Evolutionary conservation across 2,329 filamentous ascomycete species (phyloP).

Genomic region (Stenocarpella maydis): DNA sequence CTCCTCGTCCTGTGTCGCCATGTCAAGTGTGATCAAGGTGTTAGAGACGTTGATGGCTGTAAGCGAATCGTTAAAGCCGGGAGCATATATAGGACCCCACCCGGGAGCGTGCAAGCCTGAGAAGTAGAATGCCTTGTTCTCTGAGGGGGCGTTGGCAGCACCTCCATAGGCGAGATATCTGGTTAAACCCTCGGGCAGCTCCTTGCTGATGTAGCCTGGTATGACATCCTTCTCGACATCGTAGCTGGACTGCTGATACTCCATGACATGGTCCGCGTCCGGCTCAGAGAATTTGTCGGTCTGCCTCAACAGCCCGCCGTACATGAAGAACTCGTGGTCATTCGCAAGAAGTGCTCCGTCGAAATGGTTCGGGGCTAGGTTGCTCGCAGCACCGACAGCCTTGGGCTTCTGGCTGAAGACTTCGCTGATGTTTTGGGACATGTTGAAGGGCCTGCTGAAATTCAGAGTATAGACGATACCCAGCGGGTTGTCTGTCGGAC

Average conservation of each 20-base stretch:
- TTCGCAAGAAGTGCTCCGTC: slow-evolving; percentile 74
- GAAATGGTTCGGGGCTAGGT: slow-evolving; percentile 62
- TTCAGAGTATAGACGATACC: slow-evolving; percentile 66
- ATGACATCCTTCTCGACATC: slow-evolving; percentile 52
- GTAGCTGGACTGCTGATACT: slow-evolving; percentile 63
- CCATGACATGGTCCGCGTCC: slow-evolving; percentile 51
- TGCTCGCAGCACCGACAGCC: slow-evolving; percentile 53
- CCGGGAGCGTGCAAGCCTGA: slow-evolving; percentile 64
- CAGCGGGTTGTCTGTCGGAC: slow-evolving; percentile 55
- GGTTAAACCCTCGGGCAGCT: slow-evolving; percentile 58
- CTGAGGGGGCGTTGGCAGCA: slow-evolving; percentile 70
- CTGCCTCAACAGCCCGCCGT: slow-evolving; percentile 62
- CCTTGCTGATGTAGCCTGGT: slow-evolving; percentile 51
- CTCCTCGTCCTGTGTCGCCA: slow-evolving; percentile 57
- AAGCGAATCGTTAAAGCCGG: slow-evolving; percentile 44
- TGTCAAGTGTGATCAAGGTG: slow-evolving; percentile 68
- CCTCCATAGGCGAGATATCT: slow-evolving; percentile 72
- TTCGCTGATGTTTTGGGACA: slow-evolving; percentile 59
- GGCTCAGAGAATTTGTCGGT: slow-evolving; percentile 49
- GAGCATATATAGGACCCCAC: slow-evolving; percentile 57
- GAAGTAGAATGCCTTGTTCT: slow-evolving; percentile 77
- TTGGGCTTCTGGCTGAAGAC: slow-evolving; percentile 52
- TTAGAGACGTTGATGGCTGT: slow-evolving; percentile 59
- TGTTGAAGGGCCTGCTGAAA: slow-evolving; percentile 64
- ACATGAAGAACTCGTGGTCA: slow-evolving; percentile 68